Base-by-base conservation (phyloP, 1,139 yeast species). In the Debaryomyces psychrophilus region DNA sequence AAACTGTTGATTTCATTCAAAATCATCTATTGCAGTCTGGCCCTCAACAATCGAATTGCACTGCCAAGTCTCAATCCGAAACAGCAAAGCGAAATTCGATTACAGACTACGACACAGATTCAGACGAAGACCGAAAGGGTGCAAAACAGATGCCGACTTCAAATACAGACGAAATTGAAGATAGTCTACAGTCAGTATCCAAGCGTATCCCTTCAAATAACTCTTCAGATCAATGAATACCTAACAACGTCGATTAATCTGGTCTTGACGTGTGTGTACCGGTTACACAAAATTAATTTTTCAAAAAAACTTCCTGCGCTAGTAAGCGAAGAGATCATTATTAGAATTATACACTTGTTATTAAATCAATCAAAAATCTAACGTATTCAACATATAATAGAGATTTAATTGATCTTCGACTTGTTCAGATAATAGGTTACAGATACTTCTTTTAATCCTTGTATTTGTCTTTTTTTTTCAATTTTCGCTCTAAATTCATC, bases 321-420 rank as follows among this genome's bases (percentile, higher is more conserved):
- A 37, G 22, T 29, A 31, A 34, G 44, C 41, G 47, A 43, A 44
- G 47, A 44, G 47, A 44, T 44, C 47, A 44, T 17, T 33, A 33
- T 17, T 33, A 18, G 36, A 18, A 33, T 12, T 33, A 18, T 9
- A 33, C 12, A 20, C 11, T 33, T 33, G 25, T 18, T 20, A 33
- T 18, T 20, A 33, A 20, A 20, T n/a, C 26, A 18, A 18, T n/a
- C 25, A 33, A 37, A 25, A 12, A 8, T 25, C 14, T 11, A 36
- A 23, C n/a, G n/a, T 37, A 14, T 37, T 37, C 31, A 17, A 28
- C 23, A 37, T 37, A 37, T 26, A 15, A 28, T 38, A 38, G 28
- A 20, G 41, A 28, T 18, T 28, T 28, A 11, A 12, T 38, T 27
- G 41, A 38, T 20, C 20, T 11, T 23, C 15, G 17, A 22, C 28